Percentiles rank a stretch among this genome's conserved stretches.
These are phyloP conservation scores for Boletus insuetus DNA, from an alignment of 768 basidiomycete genomes.

Conservation along the genomic window DNA sequence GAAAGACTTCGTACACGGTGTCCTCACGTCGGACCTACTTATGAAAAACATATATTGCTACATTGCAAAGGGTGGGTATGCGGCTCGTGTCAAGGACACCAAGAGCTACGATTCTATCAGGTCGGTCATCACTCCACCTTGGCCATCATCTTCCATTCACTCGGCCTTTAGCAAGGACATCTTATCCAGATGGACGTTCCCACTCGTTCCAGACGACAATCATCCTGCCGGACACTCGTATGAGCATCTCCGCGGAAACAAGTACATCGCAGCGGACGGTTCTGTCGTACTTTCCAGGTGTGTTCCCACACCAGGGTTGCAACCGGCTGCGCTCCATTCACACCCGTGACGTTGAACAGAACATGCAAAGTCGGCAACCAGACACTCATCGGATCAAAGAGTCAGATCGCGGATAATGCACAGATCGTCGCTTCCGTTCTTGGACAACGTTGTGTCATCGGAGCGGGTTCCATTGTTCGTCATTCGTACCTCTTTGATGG, in stretches of 20 bases:
- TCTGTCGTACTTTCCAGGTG: conserved; percentile 84
- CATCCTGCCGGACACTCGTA: conserved; percentile 80
- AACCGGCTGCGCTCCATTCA: not conserved
- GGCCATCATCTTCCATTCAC: not conserved
- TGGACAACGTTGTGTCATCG: conserved; percentile 72
- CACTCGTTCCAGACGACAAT: conserved; percentile 92
- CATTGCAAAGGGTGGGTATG: conserved; percentile 84
- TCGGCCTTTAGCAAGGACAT: conserved; percentile 75
- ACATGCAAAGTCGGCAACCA: conserved; percentile 81
- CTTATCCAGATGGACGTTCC: conserved; percentile 91
- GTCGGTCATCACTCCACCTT: conserved; percentile 35
- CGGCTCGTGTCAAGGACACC: conserved; percentile 90
- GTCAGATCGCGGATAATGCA: conserved; percentile 64
- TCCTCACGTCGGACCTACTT: conserved; percentile 90
- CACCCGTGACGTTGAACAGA: conserved; percentile 34
- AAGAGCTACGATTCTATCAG: conserved; percentile 88
- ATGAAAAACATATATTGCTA: conserved; percentile 95
- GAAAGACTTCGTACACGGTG: conserved; percentile 89
- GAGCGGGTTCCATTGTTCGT: conserved; percentile 62
- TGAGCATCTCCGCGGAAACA: conserved; percentile 84
- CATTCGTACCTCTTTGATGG: conserved; percentile 85
- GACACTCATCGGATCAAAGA: conserved; percentile 80
- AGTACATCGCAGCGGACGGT: conserved; percentile 80
- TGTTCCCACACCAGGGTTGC: conserved; percentile 13
- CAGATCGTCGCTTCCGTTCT: conserved; percentile 73